Percentiles rank a stretch among this genome's conserved stretches.
phyloP scores from a whole-genome alignment of 2,329 filamentous ascomycete genomes.

The Chaetomiaceae sp. region DNA sequence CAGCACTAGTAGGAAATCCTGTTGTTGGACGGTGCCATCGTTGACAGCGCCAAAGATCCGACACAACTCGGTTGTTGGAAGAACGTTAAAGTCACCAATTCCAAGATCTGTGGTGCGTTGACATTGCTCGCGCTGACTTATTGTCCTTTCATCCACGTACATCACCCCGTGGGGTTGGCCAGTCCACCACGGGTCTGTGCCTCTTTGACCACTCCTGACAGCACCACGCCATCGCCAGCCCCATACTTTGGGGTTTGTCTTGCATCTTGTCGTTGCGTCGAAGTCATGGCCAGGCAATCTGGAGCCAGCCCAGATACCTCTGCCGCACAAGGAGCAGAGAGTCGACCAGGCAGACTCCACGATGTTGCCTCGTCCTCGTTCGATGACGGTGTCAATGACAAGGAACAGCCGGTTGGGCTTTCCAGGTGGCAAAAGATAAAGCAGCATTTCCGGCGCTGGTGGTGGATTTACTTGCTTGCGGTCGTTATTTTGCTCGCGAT shows the following conservation, averaged over 20 bases:
- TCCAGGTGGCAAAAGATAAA: conserved; percentile 36
- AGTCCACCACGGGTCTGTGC: background rate
- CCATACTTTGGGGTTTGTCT: background rate
- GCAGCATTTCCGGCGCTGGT: conserved; percentile 39
- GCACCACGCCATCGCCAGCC: background rate
- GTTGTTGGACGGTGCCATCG: background rate
- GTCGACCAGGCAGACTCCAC: background rate
- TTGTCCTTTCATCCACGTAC: background rate
- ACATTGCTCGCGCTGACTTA: background rate
- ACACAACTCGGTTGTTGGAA: background rate
- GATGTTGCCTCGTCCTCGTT: conserved; percentile 6
- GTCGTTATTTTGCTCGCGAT: conserved; percentile 40
- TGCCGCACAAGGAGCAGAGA: background rate
- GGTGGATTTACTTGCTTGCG: conserved; percentile 41
- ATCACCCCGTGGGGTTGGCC: background rate
- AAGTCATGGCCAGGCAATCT: background rate
- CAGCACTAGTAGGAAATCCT: background rate
- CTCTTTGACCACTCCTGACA: background rate
- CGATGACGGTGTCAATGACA: conserved; percentile 6
- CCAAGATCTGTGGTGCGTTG: too few relatives aligned
- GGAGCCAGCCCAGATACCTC: background rate
- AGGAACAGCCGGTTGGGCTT: background rate
- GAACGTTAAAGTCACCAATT: too few relatives aligned
- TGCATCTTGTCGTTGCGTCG: too few relatives aligned
- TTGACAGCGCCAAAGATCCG: background rate